Base-by-base conservation (phyloP, 495 filamentous ascomycete genomes). In the Penicillium dipodomyicola region DNA sequence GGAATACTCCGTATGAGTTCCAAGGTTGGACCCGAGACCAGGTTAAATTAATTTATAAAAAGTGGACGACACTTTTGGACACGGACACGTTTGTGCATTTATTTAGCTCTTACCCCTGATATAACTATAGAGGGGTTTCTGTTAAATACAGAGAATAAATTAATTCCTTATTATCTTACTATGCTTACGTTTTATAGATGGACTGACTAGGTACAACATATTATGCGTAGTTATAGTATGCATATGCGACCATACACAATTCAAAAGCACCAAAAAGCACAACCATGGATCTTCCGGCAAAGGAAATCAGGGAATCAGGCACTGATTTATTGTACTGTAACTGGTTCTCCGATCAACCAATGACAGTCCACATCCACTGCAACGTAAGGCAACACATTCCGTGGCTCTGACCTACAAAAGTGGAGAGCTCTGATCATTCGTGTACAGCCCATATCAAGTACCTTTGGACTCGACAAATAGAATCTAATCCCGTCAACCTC, bases 301-400 rank as follows among this genome's bases (percentile, higher is more conserved):
- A 11, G 46, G 23, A 52, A 52, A 39, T 42, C 50, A 11, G 46
- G 23, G 42, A 52, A 39, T 42, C 50, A 52, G 50, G 50, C 14
- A 52, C 46, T 43, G 48, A 46, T 46, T 54, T 60, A 54, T 60
- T 55, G 52, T 29, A 49, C 48, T 29, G 19, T 46, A 19, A 43
- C 45, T 39, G 17, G 22, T 9, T 46, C 52, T 23, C 29, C 45
- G 62, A 69, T 62, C 61, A 43, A 14, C 68, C 70, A 69, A 70
- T 70, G 7, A 41, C 4, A 35, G 11, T 2, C 5, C 23, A 23
- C 6, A 44, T 5, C n/a, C 52, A 45, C 39, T 58, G 53, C 51
- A 60, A 65, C 59, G 59, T 47, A 50, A 58, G 65, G 54, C 49
- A 62, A 60, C 60, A 65, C 65, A 75, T 69, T 58, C 65, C 65